Base-by-base conservation (phyloP, 192 early-diverging fungal species). In the Umbelopsis isabellina region DNA sequence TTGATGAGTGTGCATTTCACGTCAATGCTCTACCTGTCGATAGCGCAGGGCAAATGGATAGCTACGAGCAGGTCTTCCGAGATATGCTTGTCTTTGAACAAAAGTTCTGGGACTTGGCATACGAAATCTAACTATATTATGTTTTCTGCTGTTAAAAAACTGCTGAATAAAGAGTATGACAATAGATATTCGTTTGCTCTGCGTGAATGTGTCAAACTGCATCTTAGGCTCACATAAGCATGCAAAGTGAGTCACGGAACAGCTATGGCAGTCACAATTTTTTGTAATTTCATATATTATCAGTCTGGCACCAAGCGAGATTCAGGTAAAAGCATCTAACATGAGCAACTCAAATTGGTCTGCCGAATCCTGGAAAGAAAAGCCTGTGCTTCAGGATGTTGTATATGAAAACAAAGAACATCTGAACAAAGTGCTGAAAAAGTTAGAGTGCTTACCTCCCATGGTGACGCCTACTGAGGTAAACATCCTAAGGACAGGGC, bases 401-500 rank as follows among this genome's bases (percentile, higher is more conserved):
- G 80, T 84, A 49, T 99, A 96, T 80, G 89, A 92, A 35, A 87
- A 96, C 74, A 84, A 87, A 65, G 75, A 75, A 21, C 88, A 92
- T 71, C 76, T 95, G 3, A 65, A 89, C 21, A 74, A 74, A 11
- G 95, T 96, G 9, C 75, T 97, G 13, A 72, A 78, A 18, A 95
- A 95, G 72, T 82, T 99, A 23, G 78, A 87, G 8, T 79, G 78
- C 48, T 82, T 99, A 65, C 97, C 97, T 71, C 95, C 95, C 20
- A 83, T 99, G 67, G 97, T 99, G n/a, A 86, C 89, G 23, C 82
- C 91, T 55, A 77, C 77, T 12, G 97, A 99, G 86, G 94, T 94
- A 81, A 20, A 49, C 33, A 27, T 30, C 8, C 4, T 45, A 30
- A 21, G 25, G 23, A 48, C 20, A n/a, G 25, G 2, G 35, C 30